These are phyloP conservation scores for Carex kokanica DNA, from an alignment of 176 grass and related monocot genomes.

Conservation along the genomic window DNA sequence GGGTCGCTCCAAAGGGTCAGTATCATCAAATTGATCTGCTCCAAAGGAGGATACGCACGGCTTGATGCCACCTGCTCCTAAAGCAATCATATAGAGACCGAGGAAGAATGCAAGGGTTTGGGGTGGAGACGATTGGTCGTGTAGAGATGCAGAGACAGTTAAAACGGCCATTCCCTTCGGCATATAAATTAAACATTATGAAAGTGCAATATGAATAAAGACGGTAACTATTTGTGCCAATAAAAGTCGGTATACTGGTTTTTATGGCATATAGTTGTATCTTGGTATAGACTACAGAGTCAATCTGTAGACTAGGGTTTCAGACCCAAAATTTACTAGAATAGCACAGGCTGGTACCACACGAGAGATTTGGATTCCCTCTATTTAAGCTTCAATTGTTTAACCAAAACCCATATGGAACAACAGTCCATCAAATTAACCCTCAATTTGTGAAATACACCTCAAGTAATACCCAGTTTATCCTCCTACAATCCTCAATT, in stretches of 20 bases:
- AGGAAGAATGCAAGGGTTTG: slow-evolving; percentile 33
- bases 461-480: not conserved
- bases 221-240: not conserved
- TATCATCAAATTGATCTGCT: slow-evolving; percentile 66
- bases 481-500: not conserved
- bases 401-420: not conserved
- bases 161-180: slow-evolving; percentile 26
- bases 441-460: not conserved
- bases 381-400: too few species aligned
- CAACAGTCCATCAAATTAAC: not conserved
- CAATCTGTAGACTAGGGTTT: not conserved
- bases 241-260: not conserved
- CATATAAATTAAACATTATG: not conserved
- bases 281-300: not conserved
- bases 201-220: not conserved
- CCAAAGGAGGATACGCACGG: slow-evolving; percentile 62
- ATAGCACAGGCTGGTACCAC: not conserved
- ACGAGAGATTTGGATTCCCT: not conserved
- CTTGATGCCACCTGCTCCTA: slow-evolving; percentile 54
- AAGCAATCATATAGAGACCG: slow-evolving; percentile 51
- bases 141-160: slow-evolving; percentile 2
- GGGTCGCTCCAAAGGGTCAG: slow-evolving; percentile 26
- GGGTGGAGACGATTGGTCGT: not conserved
- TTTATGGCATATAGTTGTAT: not conserved
- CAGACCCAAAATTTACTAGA: not conserved